Evolutionary conservation across 2,329 filamentous ascomycete genomes (phyloP), one percentile per base, ranked within the genome.

Genomic region (Apiospora phragmitis): DNA sequence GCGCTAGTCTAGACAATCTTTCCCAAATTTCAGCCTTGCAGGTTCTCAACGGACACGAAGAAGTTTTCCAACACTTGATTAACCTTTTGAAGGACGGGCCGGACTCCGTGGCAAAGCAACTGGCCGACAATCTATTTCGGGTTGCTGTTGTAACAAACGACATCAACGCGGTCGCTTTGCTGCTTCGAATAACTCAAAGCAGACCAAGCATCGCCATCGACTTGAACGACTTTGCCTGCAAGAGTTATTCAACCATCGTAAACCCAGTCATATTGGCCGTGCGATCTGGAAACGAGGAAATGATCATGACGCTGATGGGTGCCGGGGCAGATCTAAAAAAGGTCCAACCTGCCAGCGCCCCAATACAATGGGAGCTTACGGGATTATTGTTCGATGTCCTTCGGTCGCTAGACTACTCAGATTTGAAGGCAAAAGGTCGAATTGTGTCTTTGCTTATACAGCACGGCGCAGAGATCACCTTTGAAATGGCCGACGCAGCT

Each of bases 351-450:
- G 12, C 21, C n/a, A n/a, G 21, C n/a, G 11, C 41, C 16, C 6
- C 6, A 42, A 14, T 14, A 14, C 11, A 42, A 14, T 42, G 4
- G 12, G 1, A 16, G 12, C 41, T 0, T 5, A 16, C 2, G 41
- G 1, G 2, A 14, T 16, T 16, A 42, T 7, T n/a, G n/a, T n/a
- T 49, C n/a, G 7, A 49, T 11, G 7, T 49, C 21, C 1, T 9
- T 12, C 9, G 26, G 5, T 1, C 1, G 7, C n/a, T 4, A 12
- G 14, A 4, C 1, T 4, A 3, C 1, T 24, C n/a, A 26, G n/a
- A 24, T 24, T 3, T 14, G 1, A 2, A 2, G n/a, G 11, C 2
- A 1, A 51, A 51, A 24, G 1, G 16, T 24, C 35, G 35, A 24
- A 14, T 24, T 14, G 16, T 42, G 5, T 8, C 0, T 16, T 8